Evolutionary conservation across 352 stramenopile genomes (phyloP), one percentile per base, ranked within the genome.

Genomic region (Pythium pectinolyticum): DNA sequence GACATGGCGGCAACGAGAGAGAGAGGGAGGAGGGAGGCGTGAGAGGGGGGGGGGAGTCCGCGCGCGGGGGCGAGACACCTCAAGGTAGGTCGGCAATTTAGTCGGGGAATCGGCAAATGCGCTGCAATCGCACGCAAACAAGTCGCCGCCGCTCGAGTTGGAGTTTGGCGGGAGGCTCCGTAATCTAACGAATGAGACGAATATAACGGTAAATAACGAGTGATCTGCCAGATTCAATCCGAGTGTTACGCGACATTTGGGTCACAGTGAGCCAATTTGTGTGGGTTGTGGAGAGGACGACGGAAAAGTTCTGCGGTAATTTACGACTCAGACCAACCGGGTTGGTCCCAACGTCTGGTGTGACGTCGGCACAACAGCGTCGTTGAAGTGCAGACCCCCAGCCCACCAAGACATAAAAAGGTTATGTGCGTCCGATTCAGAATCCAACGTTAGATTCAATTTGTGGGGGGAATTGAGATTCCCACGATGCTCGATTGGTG

Each of bases 381-480:
- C 7, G 7, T 65, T 65, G 57, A 65, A 65, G 57, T 65, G 39
- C 39, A 15, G 27, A 54, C 45, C 39, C 39, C 39, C 31, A 37
- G 48, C 48, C 28, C 28, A 27, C 22, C 35, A 35, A 57, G 48
- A 64, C n/a, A n/a, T n/a, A n/a, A n/a, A n/a, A n/a, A n/a, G n/a
- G n/a, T n/a, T n/a, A n/a, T n/a, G n/a, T n/a, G 50, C 59, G 59
- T 59, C 41, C 28, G 27, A 61, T 68, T 58, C 27, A 17, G 54
- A 61, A 70, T 61, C 55, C 65, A 65, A 70, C 63, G 63, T 70
- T 70, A 65, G 63, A 70, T 70, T 70, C 48, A 5, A 31, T 22
- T 25, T 15, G 32, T 14, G 1, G 27, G 35, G 25, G n/a, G 39
- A 46, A 32, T 41, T 32, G 43, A 57, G 32, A 57, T 57, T 57